These are phyloP conservation scores for Aureoboletus auriporus DNA, from an alignment of 768 basidiomycete species.

Conservation along the genomic window DNA sequence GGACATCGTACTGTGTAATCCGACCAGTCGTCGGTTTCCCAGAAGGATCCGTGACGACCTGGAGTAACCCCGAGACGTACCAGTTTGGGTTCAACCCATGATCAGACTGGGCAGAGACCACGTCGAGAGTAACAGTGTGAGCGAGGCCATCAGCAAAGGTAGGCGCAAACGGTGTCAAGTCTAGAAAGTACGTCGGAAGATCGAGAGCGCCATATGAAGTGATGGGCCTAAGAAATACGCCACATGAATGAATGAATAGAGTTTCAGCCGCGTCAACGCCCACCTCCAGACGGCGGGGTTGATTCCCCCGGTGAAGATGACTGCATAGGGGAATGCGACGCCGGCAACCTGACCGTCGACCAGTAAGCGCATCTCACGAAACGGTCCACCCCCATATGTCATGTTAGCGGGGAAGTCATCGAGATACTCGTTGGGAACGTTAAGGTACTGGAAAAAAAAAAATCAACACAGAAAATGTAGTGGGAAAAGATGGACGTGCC, in stretches of 20 bases:
- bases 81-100: slow-evolving; percentile 71
- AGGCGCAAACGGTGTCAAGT: slow-evolving; percentile 75
- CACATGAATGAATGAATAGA: neutral
- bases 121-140: slow-evolving; percentile 70
- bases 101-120: slow-evolving; percentile 63
- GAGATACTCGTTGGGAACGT: slow-evolving; percentile 59
- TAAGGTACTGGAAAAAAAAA: slow-evolving; percentile 79
- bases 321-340: slow-evolving; percentile 52
- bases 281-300: slow-evolving; percentile 68
- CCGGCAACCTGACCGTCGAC: slow-evolving; percentile 56
- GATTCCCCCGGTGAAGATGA: slow-evolving; percentile 75
- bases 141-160: slow-evolving; percentile 61
- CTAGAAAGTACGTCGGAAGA: slow-evolving; percentile 73
- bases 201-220: slow-evolving; percentile 74
- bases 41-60: slow-evolving; percentile 66
- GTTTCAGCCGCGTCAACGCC: neutral
- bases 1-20: slow-evolving; percentile 55
- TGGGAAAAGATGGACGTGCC: slow-evolving; percentile 40
- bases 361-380: slow-evolving; percentile 59
- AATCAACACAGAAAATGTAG: too few species aligned
- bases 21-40: slow-evolving; percentile 61
- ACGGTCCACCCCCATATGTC: slow-evolving; percentile 48
- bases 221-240: slow-evolving; percentile 48
- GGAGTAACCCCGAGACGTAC: slow-evolving; percentile 69
- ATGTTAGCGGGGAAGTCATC: slow-evolving; percentile 46